Conservation (phyloP, 2,329 filamentous ascomycete genomes). For the Teratosphaeriaceae sp. region DNA sequence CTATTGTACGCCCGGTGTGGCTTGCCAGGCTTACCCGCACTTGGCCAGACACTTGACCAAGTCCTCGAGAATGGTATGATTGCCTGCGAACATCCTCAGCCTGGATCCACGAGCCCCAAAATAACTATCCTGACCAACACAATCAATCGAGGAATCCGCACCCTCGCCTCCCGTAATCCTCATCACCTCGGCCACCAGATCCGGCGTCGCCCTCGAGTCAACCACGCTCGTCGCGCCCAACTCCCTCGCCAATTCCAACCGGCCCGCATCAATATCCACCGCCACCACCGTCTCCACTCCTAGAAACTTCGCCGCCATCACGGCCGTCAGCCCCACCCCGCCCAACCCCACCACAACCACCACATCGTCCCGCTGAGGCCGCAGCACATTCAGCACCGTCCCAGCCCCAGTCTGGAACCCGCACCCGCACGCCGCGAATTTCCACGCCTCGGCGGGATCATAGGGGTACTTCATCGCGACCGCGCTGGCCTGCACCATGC, state of each 20-base stretch:
- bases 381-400: constrained; percentile 16
- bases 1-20: no score
- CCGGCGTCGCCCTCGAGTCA: constrained; percentile 6
- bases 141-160: constrained; percentile 15
- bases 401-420: constrained; percentile 20
- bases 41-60: neutral
- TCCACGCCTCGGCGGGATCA: constrained; percentile 18
- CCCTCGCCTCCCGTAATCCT: constrained; percentile 10
- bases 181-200: constrained; percentile 10
- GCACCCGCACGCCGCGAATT: constrained; percentile 16
- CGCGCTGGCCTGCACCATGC: constrained; percentile 9
- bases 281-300: constrained; percentile 24
- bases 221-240: constrained; percentile 9
- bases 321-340: constrained; percentile 17
- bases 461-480: constrained; percentile 14
- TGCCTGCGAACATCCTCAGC: neutral
- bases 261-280: constrained; percentile 13
- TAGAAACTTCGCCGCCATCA: constrained; percentile 13
- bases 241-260: constrained; percentile 12
- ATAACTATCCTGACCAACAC: constrained; percentile 11
- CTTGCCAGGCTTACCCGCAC: neutral
- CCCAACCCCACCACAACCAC: constrained; percentile 18
- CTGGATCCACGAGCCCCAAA: neutral
- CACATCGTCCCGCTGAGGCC: constrained; percentile 7
- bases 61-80: neutral